Evolutionary conservation across 352 stramenopile genomes (phyloP).

Genomic region (Plasmopara halstedii): DNA sequence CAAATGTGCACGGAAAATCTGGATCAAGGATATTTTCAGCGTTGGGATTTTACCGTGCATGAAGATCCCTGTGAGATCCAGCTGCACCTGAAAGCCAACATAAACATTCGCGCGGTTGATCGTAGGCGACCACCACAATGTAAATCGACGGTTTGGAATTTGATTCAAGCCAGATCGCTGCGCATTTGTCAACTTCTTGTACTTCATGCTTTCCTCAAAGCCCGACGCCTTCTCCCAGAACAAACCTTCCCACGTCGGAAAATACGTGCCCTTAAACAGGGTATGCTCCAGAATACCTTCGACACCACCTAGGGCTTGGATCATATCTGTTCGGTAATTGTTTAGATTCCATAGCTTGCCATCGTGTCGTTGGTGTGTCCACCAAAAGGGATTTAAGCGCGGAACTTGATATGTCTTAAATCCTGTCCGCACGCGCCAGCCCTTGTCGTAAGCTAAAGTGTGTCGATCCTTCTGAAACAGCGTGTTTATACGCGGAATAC

Average conservation of each 20-base stretch:
- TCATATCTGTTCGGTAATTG: slow-evolving; percentile 99
- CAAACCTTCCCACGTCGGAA: slow-evolving; percentile 99
- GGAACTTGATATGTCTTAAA: slow-evolving; percentile 99
- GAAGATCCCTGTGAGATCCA: slow-evolving; percentile 99
- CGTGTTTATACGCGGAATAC: slow-evolving; percentile 96
- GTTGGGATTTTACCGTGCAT: slow-evolving; percentile 99
- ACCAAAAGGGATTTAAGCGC: slow-evolving; percentile 99
- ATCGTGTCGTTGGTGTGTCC: slow-evolving; percentile 98
- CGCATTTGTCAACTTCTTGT: slow-evolving; percentile 99
- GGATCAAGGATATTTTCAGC: slow-evolving; percentile 98
- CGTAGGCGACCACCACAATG: slow-evolving; percentile 99
- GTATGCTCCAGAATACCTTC: slow-evolving; percentile 99
- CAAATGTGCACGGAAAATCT: slow-evolving; percentile 98
- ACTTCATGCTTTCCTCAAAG: slow-evolving; percentile 95
- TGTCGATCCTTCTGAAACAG: slow-evolving; percentile 98
- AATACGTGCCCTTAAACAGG: slow-evolving; percentile 99
- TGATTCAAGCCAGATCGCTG: slow-evolving; percentile 99
- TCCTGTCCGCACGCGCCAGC: slow-evolving; percentile 97
- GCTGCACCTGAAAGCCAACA: slow-evolving; percentile 99
- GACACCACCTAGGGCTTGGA: slow-evolving; percentile 98
- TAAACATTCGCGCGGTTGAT: slow-evolving; percentile 99
- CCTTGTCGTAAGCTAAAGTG: slow-evolving; percentile 99
- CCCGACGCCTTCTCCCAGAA: slow-evolving; percentile 99
- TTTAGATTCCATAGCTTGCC: slow-evolving; percentile 99
- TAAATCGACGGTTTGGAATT: slow-evolving; percentile 99